phyloP scores from a whole-genome alignment of 2,329 filamentous ascomycete species.

The Cordyceps fumosorosea region DNA sequence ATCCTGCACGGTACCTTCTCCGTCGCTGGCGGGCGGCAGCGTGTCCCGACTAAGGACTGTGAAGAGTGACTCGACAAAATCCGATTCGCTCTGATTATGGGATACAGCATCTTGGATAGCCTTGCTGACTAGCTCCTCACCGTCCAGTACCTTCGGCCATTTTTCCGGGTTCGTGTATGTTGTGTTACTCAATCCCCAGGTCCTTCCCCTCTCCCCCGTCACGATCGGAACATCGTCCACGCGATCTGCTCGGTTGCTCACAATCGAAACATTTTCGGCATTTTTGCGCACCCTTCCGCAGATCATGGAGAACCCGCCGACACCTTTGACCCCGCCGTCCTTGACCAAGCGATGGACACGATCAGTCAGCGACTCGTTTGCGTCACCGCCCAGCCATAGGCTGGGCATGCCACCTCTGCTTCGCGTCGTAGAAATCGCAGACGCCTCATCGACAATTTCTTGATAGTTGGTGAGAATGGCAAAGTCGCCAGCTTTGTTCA shows the following conservation, averaged over 20 bases:
- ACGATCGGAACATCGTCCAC: slow-evolving; percentile 52
- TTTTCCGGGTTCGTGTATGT: slow-evolving; percentile 44
- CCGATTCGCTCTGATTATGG: slow-evolving; percentile 35
- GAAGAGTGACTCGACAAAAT: slow-evolving; percentile 46
- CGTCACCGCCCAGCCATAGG: slow-evolving; percentile 49
- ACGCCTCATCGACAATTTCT: slow-evolving; percentile 44
- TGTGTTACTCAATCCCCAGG: slow-evolving; percentile 58
- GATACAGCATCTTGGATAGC: slow-evolving; percentile 35
- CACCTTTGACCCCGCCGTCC: slow-evolving; percentile 47
- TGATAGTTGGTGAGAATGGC: slow-evolving; percentile 63
- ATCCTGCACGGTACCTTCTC: slow-evolving; percentile 33
- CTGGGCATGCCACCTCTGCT: slow-evolving; percentile 60
- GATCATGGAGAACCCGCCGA: slow-evolving; percentile 62
- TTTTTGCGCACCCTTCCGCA: slow-evolving; percentile 51
- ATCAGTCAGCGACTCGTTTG: slow-evolving; percentile 39
- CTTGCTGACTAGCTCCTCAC: slow-evolving; percentile 39
- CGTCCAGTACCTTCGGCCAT: slow-evolving; percentile 57
- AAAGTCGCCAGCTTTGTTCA: slow-evolving; percentile 53
- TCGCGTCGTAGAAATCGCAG: slow-evolving; percentile 28
- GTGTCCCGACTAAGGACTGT: slow-evolving; percentile 50
- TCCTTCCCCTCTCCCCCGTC: slow-evolving; percentile 41
- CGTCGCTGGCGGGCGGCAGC: slow-evolving; percentile 37
- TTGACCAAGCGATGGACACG: slow-evolving; percentile 48
- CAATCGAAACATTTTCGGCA: slow-evolving; percentile 49
- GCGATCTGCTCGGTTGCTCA: slow-evolving; percentile 53